Conservation (phyloP, 768 basidiomycete species). For the Xerocomus brunneocitrinus region DNA sequence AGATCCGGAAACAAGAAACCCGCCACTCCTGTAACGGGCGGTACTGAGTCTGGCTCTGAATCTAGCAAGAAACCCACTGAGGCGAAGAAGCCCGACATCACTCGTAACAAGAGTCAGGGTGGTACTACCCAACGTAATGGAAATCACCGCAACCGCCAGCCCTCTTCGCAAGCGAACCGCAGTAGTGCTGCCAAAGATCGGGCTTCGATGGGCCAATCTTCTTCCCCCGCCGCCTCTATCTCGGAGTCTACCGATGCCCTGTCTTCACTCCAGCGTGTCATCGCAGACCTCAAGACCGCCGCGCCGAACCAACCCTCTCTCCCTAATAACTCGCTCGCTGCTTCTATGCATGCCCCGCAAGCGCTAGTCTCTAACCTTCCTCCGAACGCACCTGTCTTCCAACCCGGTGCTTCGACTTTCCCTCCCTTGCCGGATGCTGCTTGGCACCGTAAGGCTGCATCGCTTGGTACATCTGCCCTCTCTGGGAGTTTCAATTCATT, state of each 20-base stretch:
- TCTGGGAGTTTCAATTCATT: conserved; percentile 65
- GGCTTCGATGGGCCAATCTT: conserved; percentile 34
- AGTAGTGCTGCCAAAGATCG: conserved; percentile 47
- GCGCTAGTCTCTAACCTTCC: conserved; percentile 47
- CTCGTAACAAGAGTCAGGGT: conserved; percentile 52
- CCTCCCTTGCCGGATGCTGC: conserved; percentile 47
- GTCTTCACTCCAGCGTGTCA: conserved; percentile 87
- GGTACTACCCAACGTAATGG: conserved; percentile 42
- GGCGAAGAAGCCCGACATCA: conserved; percentile 44
- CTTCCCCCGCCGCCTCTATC: conserved; percentile 44
- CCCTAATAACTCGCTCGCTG: conserved; percentile 36
- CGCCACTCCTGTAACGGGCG: conserved; percentile 32
- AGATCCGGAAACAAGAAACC: conserved; percentile 62
- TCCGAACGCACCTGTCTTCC: conserved; percentile 67
- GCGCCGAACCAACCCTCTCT: conserved; percentile 48
- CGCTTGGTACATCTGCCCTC: conserved; percentile 56
- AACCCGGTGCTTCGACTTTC: conserved; percentile 60
- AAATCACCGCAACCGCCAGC: conserved; percentile 52
- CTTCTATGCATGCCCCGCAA: conserved; percentile 48
- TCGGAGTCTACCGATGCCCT: conserved; percentile 75
- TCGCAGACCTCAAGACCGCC: conserved; percentile 87
- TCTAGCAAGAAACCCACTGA: conserved; percentile 59
- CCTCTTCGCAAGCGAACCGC: conserved; percentile 56
- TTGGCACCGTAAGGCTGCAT: conserved; percentile 79
- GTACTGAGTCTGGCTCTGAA: conserved; percentile 68